Conservation (phyloP, 768 basidiomycete species). For the Mycena rebaudengoi region DNA sequence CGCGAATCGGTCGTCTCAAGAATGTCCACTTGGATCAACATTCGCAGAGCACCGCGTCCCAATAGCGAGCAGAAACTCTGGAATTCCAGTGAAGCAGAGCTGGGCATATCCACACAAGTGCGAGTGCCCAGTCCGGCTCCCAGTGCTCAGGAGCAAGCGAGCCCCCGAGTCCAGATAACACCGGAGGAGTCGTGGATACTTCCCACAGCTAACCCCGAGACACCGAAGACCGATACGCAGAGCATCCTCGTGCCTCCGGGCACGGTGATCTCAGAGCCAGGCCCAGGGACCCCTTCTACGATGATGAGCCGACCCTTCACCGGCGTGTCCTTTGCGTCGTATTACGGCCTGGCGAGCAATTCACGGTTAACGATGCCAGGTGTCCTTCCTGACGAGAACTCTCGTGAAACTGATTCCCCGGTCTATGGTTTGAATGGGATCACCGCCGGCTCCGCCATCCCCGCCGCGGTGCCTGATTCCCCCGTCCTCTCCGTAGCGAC, state of each 20-base stretch:
- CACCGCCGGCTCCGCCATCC: constrained; percentile 17
- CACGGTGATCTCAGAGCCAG: no score
- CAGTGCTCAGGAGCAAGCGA: constrained; percentile 1
- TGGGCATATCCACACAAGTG: constrained; percentile 28
- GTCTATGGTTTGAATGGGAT: constrained; percentile 55
- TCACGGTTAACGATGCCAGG: constrained; percentile 25
- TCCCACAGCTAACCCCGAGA: constrained; percentile 2
- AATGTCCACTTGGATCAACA: constrained; percentile 51
- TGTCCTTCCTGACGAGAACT: not conserved
- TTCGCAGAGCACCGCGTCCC: constrained; percentile 36
- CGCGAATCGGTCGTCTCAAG: constrained; percentile 32
- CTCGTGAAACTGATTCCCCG: constrained; percentile 45
- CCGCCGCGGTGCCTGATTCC: constrained; percentile 20
- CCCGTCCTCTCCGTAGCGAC: constrained; percentile 18
- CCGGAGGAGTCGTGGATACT: constrained; percentile 13
- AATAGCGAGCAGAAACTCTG: constrained; percentile 40
- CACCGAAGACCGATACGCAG: no score
- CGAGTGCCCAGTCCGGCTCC: not conserved
- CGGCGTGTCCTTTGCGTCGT: constrained; percentile 40
- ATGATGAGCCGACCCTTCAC: constrained; percentile 25
- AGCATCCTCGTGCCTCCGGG: no score
- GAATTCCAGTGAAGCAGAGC: constrained; percentile 40
- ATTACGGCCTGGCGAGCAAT: constrained; percentile 37
- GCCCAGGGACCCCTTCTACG: constrained; percentile 20
- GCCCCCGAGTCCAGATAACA: constrained; percentile 5